A percentile compares a stretch with the other conserved stretches of the same genome.
Conservation (phyloP, 129 eudicot genomes). For the Flaveria brownii region DNA sequence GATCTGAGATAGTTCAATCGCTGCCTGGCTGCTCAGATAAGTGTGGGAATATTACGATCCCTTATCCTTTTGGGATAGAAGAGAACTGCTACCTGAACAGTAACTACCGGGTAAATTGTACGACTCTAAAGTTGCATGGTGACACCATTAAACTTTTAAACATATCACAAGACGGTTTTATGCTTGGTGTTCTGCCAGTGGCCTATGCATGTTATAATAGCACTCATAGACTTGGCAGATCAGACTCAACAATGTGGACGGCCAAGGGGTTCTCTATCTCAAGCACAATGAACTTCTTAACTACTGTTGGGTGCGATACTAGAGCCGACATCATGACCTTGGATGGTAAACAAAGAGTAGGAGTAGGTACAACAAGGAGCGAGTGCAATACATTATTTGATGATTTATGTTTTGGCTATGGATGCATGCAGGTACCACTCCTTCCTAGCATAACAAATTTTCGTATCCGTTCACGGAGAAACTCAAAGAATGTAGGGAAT, state of each 20-base stretch:
- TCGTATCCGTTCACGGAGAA: conserved; percentile 15
- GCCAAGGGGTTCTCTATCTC: conserved; percentile 27
- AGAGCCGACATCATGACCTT: conserved; percentile 23
- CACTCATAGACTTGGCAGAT: neutral
- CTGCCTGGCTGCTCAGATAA: neutral
- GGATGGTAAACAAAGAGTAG: neutral
- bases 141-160: neutral
- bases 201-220: conserved; percentile 21
- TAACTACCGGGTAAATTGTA: neutral
- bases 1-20: neutral
- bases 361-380: conserved; percentile 17
- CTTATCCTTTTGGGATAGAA: neutral
- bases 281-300: conserved; percentile 17
- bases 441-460: neutral
- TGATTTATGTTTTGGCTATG: conserved; percentile 23
- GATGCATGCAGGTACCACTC: conserved; percentile 24
- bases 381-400: conserved; percentile 1
- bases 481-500: conserved; percentile 5
- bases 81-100: neutral
- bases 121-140: neutral
- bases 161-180: conserved; percentile 23
- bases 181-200: conserved; percentile 16
- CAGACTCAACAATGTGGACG: neutral
- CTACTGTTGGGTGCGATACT: conserved; percentile 38
- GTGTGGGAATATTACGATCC: neutral